These are phyloP conservation scores for Chenopodium berlandieri DNA, from an alignment of 148 eudicot species.

Conservation along the genomic window DNA sequence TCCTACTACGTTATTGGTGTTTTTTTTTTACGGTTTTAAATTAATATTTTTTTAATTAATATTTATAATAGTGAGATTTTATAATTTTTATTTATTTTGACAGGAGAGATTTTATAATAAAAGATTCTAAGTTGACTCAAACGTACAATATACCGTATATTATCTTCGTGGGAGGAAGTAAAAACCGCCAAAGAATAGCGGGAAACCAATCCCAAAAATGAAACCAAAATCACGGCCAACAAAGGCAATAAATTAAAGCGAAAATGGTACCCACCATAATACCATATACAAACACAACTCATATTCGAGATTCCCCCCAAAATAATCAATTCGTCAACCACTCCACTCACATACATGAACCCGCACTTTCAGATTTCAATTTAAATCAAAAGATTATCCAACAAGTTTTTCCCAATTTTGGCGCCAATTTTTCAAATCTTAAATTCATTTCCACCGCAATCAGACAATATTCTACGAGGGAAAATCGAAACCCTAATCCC, in stretches of 20 bases:
- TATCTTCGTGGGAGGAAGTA: not conserved
- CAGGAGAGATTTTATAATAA: too few species aligned
- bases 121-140: too few species aligned
- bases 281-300: not conserved
- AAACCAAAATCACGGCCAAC: not conserved
- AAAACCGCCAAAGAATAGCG: not conserved
- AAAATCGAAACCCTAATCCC: slow-evolving; percentile 35
- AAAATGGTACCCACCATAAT: not conserved
- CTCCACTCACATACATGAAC: not conserved
- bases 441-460: slow-evolving; percentile 11
- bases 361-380: not conserved
- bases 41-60: too few species aligned
- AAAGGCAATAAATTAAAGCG: not conserved
- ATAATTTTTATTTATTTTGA: too few species aligned
- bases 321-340: not conserved
- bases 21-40: too few species aligned
- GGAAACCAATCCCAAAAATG: not conserved
- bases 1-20: too few species aligned
- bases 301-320: not conserved
- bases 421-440: slow-evolving; percentile 28
- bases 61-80: too few species aligned
- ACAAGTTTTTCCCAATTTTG: slow-evolving; percentile 9
- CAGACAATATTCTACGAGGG: slow-evolving; percentile 9
- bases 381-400: not conserved
- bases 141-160: too few species aligned